A percentile compares a stretch with the other conserved stretches of the same genome.
Evolutionary conservation across 176 grass and related monocot species (phyloP).

Genomic region (Hordeum marinum): DNA sequence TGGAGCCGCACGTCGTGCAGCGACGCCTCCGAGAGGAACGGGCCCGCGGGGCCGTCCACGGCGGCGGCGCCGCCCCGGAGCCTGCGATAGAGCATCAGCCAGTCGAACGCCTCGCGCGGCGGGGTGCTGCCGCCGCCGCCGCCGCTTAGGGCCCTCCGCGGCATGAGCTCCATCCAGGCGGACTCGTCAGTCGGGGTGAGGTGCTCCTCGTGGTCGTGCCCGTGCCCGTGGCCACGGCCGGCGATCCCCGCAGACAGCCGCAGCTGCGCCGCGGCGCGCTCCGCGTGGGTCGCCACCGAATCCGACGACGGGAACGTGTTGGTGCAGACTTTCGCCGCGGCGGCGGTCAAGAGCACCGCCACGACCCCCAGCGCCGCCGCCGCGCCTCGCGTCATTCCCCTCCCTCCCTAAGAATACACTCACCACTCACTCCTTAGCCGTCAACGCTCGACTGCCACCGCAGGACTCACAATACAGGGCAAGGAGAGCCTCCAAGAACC

Average conservation of each 20-base stretch:
- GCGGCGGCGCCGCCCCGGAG: constrained; percentile 11
- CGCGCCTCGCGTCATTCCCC: constrained; percentile 12
- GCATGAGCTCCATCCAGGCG: constrained; percentile 65
- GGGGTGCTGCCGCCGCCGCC: neutral
- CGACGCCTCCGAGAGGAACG: constrained; percentile 55
- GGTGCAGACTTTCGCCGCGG: constrained; percentile 49
- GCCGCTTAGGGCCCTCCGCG: constrained; percentile 30
- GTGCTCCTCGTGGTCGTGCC: constrained; percentile 27
- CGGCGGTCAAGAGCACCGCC: neutral
- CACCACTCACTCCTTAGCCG: neutral
- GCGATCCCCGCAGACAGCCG: neutral
- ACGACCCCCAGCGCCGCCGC: neutral
- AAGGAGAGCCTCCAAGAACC: neutral
- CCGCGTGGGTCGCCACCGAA: constrained; percentile 36
- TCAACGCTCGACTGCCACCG: neutral
- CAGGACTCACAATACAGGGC: neutral
- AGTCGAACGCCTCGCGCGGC: constrained; percentile 51
- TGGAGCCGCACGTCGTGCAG: constrained; percentile 66
- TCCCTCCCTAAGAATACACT: neutral
- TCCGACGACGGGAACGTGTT: constrained; percentile 35
- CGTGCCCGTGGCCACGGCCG: neutral
- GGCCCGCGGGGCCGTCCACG: neutral
- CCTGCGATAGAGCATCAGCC: constrained; percentile 67
- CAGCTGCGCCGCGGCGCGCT: constrained; percentile 41
- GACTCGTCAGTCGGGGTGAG: constrained; percentile 60